phyloP scores from a whole-genome alignment of 2,329 filamentous ascomycete species.

The Macroventuria anomochaeta region DNA sequence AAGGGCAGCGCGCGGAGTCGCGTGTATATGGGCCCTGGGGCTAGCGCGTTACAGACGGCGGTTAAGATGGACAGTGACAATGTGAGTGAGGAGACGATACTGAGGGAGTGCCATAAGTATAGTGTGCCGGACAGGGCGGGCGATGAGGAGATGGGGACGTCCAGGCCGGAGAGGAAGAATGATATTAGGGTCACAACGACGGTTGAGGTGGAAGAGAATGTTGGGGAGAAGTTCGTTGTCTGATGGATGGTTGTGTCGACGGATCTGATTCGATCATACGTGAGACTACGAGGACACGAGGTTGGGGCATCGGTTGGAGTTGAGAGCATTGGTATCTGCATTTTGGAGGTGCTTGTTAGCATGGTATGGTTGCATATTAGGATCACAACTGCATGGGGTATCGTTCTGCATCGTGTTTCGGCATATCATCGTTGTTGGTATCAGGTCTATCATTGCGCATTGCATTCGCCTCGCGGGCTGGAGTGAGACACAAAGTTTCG shows the following conservation, averaged over 20 bases:
- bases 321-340: background rate
- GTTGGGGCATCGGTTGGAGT: background rate
- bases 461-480: too few relatives aligned
- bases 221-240: slow-evolving; percentile 12
- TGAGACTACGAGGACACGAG: background rate
- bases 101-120: slow-evolving; percentile 24
- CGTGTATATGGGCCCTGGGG: slow-evolving; percentile 30
- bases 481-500: too few relatives aligned
- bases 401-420: background rate
- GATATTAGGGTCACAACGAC: slow-evolving; percentile 17
- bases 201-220: slow-evolving; percentile 14
- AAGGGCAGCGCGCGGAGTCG: slow-evolving; percentile 12
- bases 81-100: slow-evolving; percentile 38
- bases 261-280: background rate
- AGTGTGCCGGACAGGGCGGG: background rate
- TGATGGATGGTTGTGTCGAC: background rate
- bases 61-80: slow-evolving; percentile 31
- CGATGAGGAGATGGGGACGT: slow-evolving; percentile 1
- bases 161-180: background rate
- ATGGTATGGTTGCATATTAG: background rate
- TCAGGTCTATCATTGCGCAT: too few relatives aligned
- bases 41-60: slow-evolving; percentile 27
- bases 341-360: background rate
- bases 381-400: background rate
- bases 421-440: background rate